phyloP scores from a whole-genome alignment of 257 asterid species.

The Ilex aquifolium region DNA sequence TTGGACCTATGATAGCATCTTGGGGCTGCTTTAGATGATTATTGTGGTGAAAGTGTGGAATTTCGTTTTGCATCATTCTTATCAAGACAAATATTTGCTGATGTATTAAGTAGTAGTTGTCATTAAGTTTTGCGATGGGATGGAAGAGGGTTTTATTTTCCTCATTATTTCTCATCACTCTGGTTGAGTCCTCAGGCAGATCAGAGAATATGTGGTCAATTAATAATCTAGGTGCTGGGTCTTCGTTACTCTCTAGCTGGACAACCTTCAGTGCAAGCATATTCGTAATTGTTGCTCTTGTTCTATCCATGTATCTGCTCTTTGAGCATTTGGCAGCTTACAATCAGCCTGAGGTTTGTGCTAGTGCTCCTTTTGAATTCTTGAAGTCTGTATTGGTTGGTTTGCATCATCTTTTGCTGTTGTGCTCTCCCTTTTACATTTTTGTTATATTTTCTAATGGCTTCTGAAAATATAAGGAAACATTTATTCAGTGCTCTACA shows the following conservation, averaged over 20 bases:
- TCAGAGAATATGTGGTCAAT: conserved; percentile 36
- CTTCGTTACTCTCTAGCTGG: conserved; percentile 61
- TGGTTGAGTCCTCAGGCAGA: conserved; percentile 55
- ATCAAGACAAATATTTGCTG: not conserved
- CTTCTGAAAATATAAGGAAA: not conserved
- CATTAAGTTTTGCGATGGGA: conserved; percentile 45
- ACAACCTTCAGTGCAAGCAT: conserved; percentile 70
- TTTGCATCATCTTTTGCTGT: not conserved
- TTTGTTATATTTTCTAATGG: not conserved
- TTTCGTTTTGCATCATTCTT: too few relatives aligned
- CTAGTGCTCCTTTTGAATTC: conserved; percentile 1
- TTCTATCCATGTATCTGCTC: conserved; percentile 73
- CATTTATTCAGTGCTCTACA: not conserved
- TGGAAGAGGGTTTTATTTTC: conserved; percentile 48
- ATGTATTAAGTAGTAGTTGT: conserved; percentile 9
- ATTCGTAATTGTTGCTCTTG: conserved; percentile 71
- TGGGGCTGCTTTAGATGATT: too few relatives aligned
- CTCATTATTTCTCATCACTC: conserved; percentile 31
- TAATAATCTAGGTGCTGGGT: conserved; percentile 25
- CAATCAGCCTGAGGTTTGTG: conserved; percentile 87
- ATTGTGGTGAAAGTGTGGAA: too few relatives aligned
- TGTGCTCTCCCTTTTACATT: not conserved
- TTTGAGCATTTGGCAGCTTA: conserved; percentile 92
- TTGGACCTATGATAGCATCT: too few relatives aligned
- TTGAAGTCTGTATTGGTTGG: not conserved